Conservation (phyloP, 495 filamentous ascomycete genomes). For the Xylaria grammica region DNA sequence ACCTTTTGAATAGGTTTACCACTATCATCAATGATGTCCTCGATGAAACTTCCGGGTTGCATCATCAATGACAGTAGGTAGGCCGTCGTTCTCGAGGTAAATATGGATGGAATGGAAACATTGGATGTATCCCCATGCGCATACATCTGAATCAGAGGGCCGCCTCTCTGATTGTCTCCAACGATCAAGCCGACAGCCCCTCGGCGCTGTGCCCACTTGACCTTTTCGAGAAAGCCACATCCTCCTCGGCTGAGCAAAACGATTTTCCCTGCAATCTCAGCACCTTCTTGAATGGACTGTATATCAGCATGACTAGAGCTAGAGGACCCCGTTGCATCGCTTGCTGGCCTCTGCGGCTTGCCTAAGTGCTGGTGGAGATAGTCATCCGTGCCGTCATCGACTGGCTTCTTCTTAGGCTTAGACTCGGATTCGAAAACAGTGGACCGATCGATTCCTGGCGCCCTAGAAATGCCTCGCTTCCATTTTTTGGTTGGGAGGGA, state of each 20-base stretch:
- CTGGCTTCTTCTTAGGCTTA: constrained; percentile 26
- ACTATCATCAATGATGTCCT: constrained; percentile 59
- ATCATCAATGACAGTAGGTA: constrained; percentile 91
- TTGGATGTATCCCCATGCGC: constrained; percentile 93
- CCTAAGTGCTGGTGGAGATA: constrained; percentile 75
- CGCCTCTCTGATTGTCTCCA: constrained; percentile 87
- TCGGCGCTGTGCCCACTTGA: constrained; percentile 91
- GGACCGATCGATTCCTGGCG: constrained; percentile 34
- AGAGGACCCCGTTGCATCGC: constrained; percentile 40
- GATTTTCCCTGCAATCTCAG: constrained; percentile 92
- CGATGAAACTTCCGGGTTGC: constrained; percentile 67
- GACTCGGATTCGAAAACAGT: constrained; percentile 28
- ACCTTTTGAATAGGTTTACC: constrained; percentile 54
- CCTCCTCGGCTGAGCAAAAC: constrained; percentile 89
- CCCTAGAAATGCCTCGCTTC: constrained; percentile 28
- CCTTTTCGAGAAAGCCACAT: constrained; percentile 96
- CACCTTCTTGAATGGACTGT: constrained; percentile 89
- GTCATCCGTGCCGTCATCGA: constrained; percentile 90
- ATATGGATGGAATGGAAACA: constrained; percentile 89
- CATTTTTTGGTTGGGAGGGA: constrained; percentile 40
- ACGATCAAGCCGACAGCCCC: constrained; percentile 91
- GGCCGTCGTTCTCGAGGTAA: constrained; percentile 93
- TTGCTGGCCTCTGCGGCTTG: constrained; percentile 38
- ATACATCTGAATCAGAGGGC: constrained; percentile 94
- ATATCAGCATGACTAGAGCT: constrained; percentile 81